Evolutionary conservation across 148 eudicot genomes (phyloP), one percentile per base, ranked within the genome.

Genomic region (Diospyros lotus): DNA sequence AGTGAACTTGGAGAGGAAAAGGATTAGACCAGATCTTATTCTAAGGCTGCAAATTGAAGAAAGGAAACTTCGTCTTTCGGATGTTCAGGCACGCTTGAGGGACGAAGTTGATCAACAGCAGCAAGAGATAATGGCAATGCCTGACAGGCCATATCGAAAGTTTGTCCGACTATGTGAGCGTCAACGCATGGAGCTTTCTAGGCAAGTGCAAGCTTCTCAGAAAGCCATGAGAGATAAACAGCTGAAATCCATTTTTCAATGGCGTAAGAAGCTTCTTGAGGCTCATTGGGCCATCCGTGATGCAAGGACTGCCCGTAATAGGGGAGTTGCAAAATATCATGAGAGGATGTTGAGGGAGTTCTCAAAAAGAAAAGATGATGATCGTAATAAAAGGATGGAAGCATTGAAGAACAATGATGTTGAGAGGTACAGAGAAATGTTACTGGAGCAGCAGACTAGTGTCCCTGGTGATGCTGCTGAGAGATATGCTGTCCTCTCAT

Each of bases 181-280:
- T n/a, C 99, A 95, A 50, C 92, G 99, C 12, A 79, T 88, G 79
- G 99, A 95, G 66, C 94, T 95, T 53, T 82, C 80, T 66, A 84
- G 99, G 83, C 94, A 95, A 84, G 89, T 87, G 67, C 99, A 90
- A 78, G 96, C 96, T 58, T 82, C 92, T 64, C 97, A 90, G 80
- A 95, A 82, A 86, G 96, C 97, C 63, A 83, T 80, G 74, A 91
- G 99, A 83, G 99, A 95, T 78, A 95, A 91, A 78, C 99, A 95
- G 77, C 85, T 95, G 43, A 95, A 95, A 80, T 83, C 90, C 41
- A 92, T 95, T 77, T 89, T 95, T 70, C 89, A 85, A 72, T 95
- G 99, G 99, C 96, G 99, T 51, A 95, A 95, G 90, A 95, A 90
- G 88, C 96, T 95, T 78, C 89, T 93, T 54, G 99, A 95, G 84